Percentiles rank a stretch among this genome's conserved stretches.
Conservation (phyloP, 371 early-diverging fungal genomes). For the Coemansia sp. region DNA sequence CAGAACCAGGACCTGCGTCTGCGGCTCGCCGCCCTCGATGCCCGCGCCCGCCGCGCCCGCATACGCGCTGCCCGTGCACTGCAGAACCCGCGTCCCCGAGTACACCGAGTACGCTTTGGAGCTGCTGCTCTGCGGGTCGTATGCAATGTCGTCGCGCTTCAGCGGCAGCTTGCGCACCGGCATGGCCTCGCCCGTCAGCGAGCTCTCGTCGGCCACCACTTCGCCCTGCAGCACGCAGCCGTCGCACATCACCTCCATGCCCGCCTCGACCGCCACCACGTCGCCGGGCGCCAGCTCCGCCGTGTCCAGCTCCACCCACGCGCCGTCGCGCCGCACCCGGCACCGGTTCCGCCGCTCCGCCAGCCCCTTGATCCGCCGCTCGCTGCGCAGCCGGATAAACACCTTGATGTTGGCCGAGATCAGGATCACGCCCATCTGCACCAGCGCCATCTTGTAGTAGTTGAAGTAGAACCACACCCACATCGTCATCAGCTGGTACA, state of each 20-base stretch:
- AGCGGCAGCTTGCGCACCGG: slow-evolving; percentile 80
- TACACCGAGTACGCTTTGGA: slow-evolving; percentile 60
- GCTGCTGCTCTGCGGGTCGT: slow-evolving; percentile 46
- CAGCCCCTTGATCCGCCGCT: slow-evolving; percentile 65
- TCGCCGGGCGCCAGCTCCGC: slow-evolving; percentile 75
- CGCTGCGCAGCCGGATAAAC: slow-evolving; percentile 61
- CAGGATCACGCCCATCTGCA: slow-evolving; percentile 70
- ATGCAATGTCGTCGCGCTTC: slow-evolving; percentile 51
- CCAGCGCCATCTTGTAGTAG: slow-evolving; percentile 77
- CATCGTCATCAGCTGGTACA: slow-evolving; percentile 74
- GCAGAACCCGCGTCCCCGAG: slow-evolving; percentile 63
- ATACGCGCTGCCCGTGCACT: slow-evolving; percentile 29
- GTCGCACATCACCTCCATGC: slow-evolving; percentile 65
- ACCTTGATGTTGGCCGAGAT: slow-evolving; percentile 74
- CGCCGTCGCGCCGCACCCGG: slow-evolving; percentile 58
- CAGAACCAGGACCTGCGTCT: slow-evolving; percentile 60
- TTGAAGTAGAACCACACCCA: slow-evolving; percentile 77
- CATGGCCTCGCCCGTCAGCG: slow-evolving; percentile 84
- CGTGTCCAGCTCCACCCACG: slow-evolving; percentile 57
- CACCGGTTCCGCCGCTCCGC: slow-evolving; percentile 59
- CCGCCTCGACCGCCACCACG: slow-evolving; percentile 62
- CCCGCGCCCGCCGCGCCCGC: neutral
- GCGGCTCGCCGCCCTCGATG: slow-evolving; percentile 2
- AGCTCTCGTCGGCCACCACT: slow-evolving; percentile 75
- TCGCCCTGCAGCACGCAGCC: slow-evolving; percentile 68